Percentiles rank a stretch among this genome's conserved stretches.
These are phyloP conservation scores for Paecilomyces variotii DNA, from an alignment of 2,329 filamentous ascomycete species.

Conservation along the genomic window DNA sequence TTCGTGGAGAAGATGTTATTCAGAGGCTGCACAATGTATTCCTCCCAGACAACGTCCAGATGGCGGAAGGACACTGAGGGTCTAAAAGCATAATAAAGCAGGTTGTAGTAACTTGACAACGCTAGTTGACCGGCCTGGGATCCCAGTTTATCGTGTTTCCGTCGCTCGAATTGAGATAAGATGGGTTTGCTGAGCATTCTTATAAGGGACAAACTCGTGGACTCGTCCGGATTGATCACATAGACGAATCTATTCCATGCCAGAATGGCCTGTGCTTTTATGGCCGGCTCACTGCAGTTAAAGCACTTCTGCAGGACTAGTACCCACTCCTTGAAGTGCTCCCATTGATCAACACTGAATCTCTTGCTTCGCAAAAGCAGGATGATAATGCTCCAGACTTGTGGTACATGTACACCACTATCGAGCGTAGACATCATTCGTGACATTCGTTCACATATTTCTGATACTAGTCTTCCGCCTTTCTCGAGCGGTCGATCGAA, in stretches of 20 bases:
- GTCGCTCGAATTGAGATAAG: slow-evolving; percentile 59
- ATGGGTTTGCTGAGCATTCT: slow-evolving; percentile 63
- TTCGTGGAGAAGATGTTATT: slow-evolving; percentile 45
- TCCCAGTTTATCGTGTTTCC: slow-evolving; percentile 43
- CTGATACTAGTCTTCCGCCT: slow-evolving; percentile 58
- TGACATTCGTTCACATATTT: slow-evolving; percentile 59
- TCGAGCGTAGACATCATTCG: slow-evolving; percentile 57
- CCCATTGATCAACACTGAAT: slow-evolving; percentile 57
- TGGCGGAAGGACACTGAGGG: slow-evolving; percentile 59
- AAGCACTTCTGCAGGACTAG: slow-evolving; percentile 74
- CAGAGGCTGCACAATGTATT: slow-evolving; percentile 60
- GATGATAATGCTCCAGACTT: slow-evolving; percentile 80
- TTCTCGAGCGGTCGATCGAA: slow-evolving; percentile 45
- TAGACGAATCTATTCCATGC: slow-evolving; percentile 84
- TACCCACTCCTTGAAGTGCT: slow-evolving; percentile 66
- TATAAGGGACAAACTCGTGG: slow-evolving; percentile 47
- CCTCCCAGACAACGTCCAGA: slow-evolving; percentile 70
- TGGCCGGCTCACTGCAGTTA: slow-evolving; percentile 64
- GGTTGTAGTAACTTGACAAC: slow-evolving; percentile 66
- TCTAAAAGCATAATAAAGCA: slow-evolving; percentile 75
- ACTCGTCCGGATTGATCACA: slow-evolving; percentile 57
- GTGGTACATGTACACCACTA: slow-evolving; percentile 61
- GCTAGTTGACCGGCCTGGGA: slow-evolving; percentile 48
- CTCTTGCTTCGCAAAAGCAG: slow-evolving; percentile 62
- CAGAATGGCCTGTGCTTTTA: slow-evolving; percentile 67